A percentile compares a stretch with the other conserved stretches of the same genome.
phyloP scores from a whole-genome alignment of 2,329 filamentous ascomycete genomes.

The Penicillium concentricum region DNA sequence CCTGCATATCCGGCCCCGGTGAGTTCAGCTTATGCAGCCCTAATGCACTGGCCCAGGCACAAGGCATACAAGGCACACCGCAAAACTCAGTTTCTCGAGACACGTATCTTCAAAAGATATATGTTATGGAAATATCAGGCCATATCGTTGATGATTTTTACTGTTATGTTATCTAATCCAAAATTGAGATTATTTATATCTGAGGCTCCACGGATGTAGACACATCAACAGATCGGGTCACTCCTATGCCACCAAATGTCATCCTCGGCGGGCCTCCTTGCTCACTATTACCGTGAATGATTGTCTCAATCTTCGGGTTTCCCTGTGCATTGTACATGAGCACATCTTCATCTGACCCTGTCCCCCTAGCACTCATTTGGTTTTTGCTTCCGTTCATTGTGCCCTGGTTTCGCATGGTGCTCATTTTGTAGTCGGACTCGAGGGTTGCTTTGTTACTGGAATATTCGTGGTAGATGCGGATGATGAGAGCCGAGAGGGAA shows the following conservation, averaged over 20 bases:
- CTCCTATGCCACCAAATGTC: conserved; percentile 21
- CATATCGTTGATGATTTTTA: not conserved
- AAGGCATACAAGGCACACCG: not conserved
- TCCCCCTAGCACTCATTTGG: conserved; percentile 17
- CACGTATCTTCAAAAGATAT: too few species aligned
- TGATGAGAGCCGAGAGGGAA: conserved; percentile 36
- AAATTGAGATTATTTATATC: not conserved
- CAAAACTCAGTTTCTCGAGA: not conserved
- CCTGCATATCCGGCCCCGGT: not conserved
- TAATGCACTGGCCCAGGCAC: too few species aligned
- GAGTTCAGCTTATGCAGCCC: not conserved
- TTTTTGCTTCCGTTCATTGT: conserved; percentile 14
- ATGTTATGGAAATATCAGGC: not conserved
- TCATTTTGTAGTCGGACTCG: conserved; percentile 24
- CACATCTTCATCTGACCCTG: conserved; percentile 27
- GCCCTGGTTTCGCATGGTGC: conserved; percentile 17
- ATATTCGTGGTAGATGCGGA: conserved; percentile 34
- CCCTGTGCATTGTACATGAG: conserved; percentile 28
- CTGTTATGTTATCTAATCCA: not conserved
- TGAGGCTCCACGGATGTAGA: conserved; percentile 18
- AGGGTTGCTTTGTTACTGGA: conserved; percentile 23
- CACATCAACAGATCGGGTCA: conserved; percentile 32
- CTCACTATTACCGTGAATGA: conserved; percentile 20
- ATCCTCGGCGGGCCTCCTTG: not conserved
- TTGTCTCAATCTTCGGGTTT: conserved; percentile 29